Evolutionary conservation across 1,139 yeast species (phyloP), one percentile per base, ranked within the genome.

Genomic region (Suhomyces anneliseae): DNA sequence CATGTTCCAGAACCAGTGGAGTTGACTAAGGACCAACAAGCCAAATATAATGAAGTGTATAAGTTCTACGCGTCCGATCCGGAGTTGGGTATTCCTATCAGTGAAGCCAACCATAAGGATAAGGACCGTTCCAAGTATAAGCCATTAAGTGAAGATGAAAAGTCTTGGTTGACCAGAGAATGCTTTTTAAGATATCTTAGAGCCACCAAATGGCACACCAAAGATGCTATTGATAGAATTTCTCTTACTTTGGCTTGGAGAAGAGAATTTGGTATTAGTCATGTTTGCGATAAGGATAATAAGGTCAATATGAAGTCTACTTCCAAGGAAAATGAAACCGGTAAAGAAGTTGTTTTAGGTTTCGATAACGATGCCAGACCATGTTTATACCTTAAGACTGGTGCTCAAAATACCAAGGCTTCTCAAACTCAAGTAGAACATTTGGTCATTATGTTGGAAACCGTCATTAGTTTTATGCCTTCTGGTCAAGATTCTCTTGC

Each of bases 401-500:
- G 81, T 9, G 68, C 78, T 53, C 81, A 76, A 54, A 76, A 76
- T 53, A 76, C 81, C 26, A 69, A 72, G 48, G 66, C 80, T 1
- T 65, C 75, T 7, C 61, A 66, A 33, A 60, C 71, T 38, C 81
- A 76, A 52, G 80, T 76, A 2, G 77, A 76, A 55, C 80, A 75
- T 55, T 60, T 76, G 56, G 81, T 76, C n/a, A 71, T 66, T 55
- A 75, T 75, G 80, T 66, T 76, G 54, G 81, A 76, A 55, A 57
- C 68, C 39, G 79, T 74, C 10, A 75, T 75, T 36, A 74, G 73
- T 50, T 76, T 61, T 56, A 75, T 75, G 79, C 81, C 81, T 4
- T 62, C 75, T 2, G 81, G 81, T 32, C 80, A 75, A 55, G 81
- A 76, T 52, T 66, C 78, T 6, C 64, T 75, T 48, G 78, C 80